Conservation (phyloP, 257 asterid species). For the Nicotiana noctiflora region DNA sequence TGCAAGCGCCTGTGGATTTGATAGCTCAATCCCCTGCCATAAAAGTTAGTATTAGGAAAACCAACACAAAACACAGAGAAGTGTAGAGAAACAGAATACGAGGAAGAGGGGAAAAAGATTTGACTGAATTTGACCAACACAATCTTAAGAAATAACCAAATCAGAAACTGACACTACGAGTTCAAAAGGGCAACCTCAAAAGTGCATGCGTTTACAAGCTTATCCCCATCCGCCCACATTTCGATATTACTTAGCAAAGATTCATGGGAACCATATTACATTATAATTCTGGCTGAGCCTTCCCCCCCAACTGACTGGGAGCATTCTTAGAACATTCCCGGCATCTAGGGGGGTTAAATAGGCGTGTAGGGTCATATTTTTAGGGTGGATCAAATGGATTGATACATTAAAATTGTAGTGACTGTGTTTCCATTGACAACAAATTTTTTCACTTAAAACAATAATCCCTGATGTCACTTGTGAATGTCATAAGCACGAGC, state of each 20-base stretch:
- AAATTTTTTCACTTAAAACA: background rate
- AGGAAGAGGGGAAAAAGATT: background rate
- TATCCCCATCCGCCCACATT: background rate
- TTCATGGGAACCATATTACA: background rate
- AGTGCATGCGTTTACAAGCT: background rate
- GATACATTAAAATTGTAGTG: background rate
- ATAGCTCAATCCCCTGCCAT: constrained; percentile 87
- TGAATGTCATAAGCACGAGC: background rate
- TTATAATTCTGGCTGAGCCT: background rate
- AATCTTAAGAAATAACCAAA: background rate
- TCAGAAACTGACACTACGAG: background rate
- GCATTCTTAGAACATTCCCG: too few relatives aligned
- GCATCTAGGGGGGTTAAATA: too few relatives aligned
- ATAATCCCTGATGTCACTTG: background rate
- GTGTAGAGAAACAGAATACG: background rate
- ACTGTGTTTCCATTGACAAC: background rate
- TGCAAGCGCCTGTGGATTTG: constrained; percentile 76
- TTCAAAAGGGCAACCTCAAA: background rate
- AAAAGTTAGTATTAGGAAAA: background rate
- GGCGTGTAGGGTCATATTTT: too few relatives aligned
- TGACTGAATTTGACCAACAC: background rate
- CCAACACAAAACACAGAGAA: background rate
- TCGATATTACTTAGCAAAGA: background rate
- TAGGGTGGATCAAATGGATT: too few relatives aligned
- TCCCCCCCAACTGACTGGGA: too few relatives aligned